Conservation (phyloP, 2,329 filamentous ascomycete species). For the Fonsecaea nubica region DNA sequence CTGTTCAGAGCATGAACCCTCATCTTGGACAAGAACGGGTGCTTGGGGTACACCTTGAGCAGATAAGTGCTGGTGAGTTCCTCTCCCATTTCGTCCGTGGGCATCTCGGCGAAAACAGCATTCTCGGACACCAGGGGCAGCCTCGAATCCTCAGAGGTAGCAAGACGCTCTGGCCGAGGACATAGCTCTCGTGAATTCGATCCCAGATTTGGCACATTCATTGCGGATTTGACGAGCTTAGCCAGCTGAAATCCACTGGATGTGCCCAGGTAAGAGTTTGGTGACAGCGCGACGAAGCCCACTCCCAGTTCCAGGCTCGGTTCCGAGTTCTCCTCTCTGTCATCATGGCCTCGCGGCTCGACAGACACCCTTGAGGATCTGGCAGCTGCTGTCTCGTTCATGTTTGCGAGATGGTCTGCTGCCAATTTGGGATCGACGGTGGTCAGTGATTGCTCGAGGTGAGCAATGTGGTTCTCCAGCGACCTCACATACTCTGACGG, state of each 20-base stretch:
- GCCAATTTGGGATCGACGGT: slow-evolving; percentile 1
- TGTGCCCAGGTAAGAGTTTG: background rate
- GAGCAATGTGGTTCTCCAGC: slow-evolving; percentile 2
- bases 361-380: background rate
- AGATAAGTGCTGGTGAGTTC: slow-evolving; percentile 7
- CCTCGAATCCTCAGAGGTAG: background rate
- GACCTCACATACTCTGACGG: slow-evolving; percentile 5
- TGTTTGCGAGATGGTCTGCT: slow-evolving; percentile 1
- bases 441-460: background rate
- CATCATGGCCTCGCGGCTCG: background rate
- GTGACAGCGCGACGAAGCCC: background rate
- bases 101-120: background rate
- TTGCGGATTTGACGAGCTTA: slow-evolving; percentile 1
- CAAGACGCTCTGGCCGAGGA: background rate
- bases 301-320: background rate
- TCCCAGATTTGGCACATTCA: background rate
- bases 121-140: background rate
- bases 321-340: background rate
- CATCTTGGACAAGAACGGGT: slow-evolving; percentile 1
- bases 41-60: background rate
- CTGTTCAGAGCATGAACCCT: background rate
- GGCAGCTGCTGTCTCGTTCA: background rate
- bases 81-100: background rate
- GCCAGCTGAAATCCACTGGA: slow-evolving; percentile 4
- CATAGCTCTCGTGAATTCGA: background rate